phyloP scores from a whole-genome alignment of 495 filamentous ascomycete genomes.

The Aspergillus saccharolyticus region DNA sequence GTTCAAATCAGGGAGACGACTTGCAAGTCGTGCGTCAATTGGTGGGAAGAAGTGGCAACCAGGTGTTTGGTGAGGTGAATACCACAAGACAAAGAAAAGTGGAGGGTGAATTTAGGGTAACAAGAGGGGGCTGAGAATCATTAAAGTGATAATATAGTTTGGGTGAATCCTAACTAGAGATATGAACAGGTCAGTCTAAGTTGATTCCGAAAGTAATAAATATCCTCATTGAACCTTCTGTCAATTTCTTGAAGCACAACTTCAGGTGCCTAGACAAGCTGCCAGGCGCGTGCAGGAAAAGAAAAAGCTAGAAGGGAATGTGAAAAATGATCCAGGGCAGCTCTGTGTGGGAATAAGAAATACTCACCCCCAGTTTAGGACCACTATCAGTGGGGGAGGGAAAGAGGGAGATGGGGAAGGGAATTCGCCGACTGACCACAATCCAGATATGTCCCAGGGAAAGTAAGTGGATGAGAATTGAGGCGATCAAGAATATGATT shows the following conservation, averaged over 20 bases:
- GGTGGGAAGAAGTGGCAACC: background rate
- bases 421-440: constrained; percentile 6
- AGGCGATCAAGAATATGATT: background rate
- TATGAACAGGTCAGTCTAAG: background rate
- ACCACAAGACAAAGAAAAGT: background rate
- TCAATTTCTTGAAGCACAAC: background rate
- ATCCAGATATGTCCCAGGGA: constrained; percentile 5
- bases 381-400: constrained; percentile 14
- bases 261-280: background rate
- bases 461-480: constrained; percentile 5
- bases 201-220: background rate
- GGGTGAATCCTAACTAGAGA: background rate
- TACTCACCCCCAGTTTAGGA: constrained; percentile 14
- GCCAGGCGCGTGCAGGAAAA: background rate
- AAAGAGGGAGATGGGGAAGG: too few relatives aligned
- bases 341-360: constrained; percentile 1
- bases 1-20: background rate
- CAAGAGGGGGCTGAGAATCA: background rate
- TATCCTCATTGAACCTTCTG: background rate
- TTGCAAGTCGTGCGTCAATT: background rate
- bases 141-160: constrained; percentile 11
- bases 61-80: background rate
- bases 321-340: background rate
- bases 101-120: background rate
- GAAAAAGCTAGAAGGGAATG: background rate